Evolutionary conservation across 2,329 filamentous ascomycete genomes (phyloP).

Genomic region (Simplicillium aogashimaense): DNA sequence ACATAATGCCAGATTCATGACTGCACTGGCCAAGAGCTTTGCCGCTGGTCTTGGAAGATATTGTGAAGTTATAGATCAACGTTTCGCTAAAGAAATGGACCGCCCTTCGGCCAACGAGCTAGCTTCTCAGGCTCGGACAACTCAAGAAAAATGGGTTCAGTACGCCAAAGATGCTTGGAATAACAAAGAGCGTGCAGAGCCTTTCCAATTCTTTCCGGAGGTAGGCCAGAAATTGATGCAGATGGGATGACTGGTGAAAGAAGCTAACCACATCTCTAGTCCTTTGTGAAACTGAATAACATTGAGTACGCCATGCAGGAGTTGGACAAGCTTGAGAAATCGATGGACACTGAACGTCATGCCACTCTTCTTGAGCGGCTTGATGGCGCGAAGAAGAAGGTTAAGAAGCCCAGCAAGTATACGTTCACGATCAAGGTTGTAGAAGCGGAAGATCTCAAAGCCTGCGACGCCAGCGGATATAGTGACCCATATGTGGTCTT

Average conservation of each 20-base stretch:
- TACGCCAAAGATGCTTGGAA: constrained; percentile 90
- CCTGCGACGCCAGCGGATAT: constrained; percentile 88
- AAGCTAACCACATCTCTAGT: constrained; percentile 42
- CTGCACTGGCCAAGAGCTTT: constrained; percentile 75
- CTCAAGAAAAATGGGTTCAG: constrained; percentile 88
- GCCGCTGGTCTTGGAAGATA: constrained; percentile 76
- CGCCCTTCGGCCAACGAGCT: constrained; percentile 80
- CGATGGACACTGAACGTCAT: constrained; percentile 86
- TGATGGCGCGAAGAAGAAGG: constrained; percentile 56
- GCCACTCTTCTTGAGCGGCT: constrained; percentile 70
- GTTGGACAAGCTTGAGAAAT: constrained; percentile 79
- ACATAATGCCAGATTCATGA: constrained; percentile 96
- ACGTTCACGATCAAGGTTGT: constrained; percentile 99
- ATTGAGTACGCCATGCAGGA: constrained; percentile 91
- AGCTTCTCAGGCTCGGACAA: constrained; percentile 63
- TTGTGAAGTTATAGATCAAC: constrained; percentile 80
- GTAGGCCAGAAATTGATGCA: constrained; percentile 33
- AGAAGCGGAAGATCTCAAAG: constrained; percentile 93
- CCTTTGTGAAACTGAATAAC: constrained; percentile 95
- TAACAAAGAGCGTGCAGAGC: constrained; percentile 85
- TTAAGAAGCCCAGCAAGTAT: constrained; percentile 70
- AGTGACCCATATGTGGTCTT: constrained; percentile 97
- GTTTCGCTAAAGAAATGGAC: constrained; percentile 88
- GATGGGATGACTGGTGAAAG: neutral
- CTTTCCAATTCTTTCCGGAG: constrained; percentile 93